A percentile compares a stretch with the other conserved stretches of the same genome.
Conservation (phyloP, 345 rosid species). For the Salix viminalis region DNA sequence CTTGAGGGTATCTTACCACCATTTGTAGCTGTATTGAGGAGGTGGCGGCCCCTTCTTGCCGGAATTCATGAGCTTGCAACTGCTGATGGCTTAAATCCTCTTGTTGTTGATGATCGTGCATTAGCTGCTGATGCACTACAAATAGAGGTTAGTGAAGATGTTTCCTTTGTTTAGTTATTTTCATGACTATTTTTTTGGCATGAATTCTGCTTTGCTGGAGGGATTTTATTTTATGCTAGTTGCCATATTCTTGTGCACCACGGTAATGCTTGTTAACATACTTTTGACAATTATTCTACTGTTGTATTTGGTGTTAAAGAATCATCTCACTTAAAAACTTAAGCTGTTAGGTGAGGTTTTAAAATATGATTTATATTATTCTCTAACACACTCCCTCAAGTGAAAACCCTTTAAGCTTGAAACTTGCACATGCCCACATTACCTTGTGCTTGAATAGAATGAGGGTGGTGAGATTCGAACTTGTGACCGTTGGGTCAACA, state of each 20-base stretch:
- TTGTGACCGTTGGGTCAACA: too few species aligned
- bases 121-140: conserved; percentile 92
- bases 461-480: too few species aligned
- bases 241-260: background rate
- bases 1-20: conserved; percentile 94
- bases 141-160: conserved; percentile 55
- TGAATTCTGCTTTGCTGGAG: background rate
- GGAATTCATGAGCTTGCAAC: conserved; percentile 98
- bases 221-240: background rate
- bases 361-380: too few species aligned
- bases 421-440: too few species aligned
- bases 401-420: too few species aligned
- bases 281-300: background rate
- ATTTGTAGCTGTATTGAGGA: conserved; percentile 90
- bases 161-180: background rate
- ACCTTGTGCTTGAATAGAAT: too few species aligned
- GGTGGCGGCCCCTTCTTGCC: conserved; percentile 97
- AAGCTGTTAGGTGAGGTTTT: too few species aligned
- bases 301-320: background rate
- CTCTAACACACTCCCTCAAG: too few species aligned
- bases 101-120: conserved; percentile 85
- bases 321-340: too few species aligned
- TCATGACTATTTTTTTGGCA: background rate
- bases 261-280: background rate
- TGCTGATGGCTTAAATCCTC: conserved; percentile 97